Evolutionary conservation across 1,284 basidiomycete genomes (phyloP), one percentile per base, ranked within the genome.

Genomic region (Macrocybe sp.): DNA sequence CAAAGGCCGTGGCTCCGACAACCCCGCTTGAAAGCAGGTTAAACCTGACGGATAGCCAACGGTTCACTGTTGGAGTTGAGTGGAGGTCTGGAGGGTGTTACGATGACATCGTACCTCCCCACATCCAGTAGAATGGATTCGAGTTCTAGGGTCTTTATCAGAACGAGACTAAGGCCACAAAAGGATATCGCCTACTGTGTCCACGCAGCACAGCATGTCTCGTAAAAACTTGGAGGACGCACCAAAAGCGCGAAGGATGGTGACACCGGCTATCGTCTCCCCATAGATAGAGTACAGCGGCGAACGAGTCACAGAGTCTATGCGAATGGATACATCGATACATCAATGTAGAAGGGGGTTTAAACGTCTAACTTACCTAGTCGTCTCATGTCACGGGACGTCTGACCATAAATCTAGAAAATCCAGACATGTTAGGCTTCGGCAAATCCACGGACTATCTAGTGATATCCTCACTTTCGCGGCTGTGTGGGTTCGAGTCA

Each of bases 271-370:
- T 47, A 94, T 92, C 0, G 90, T 92, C 65, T 96, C 92, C 2
- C 88, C 89, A 55, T 93, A 97, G 41, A 95, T 87, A 0, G 90
- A 92, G 65, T 96, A 97, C 10, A 97, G 68, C 0, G 94, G 94
- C 0, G 91, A 94, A 34, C 92, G 83, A 6, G 92, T 92, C 40
- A 93, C 85, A 8, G 90, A 92, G 61, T 94, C 91, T 85, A 43
- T 3, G 39, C 12, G 48, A 37, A 37, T 37, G 40, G 37, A 29
- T 31, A n/a, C 10, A 6, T 10, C 34, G 30, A 42, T 41, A 30
- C 51, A 35, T 34, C 43, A 46, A n/a, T 35, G 29, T 11, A 22
- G 10, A 29, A 2, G 8, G 28, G 33, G 31, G 9, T 12, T 4
- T 14, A 10, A 32, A 45, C 14, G 6, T 29, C 35, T 2, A 30